Base-by-base conservation (phyloP, 2,329 filamentous ascomycete genomes). In the Periconia macrospinosa region DNA sequence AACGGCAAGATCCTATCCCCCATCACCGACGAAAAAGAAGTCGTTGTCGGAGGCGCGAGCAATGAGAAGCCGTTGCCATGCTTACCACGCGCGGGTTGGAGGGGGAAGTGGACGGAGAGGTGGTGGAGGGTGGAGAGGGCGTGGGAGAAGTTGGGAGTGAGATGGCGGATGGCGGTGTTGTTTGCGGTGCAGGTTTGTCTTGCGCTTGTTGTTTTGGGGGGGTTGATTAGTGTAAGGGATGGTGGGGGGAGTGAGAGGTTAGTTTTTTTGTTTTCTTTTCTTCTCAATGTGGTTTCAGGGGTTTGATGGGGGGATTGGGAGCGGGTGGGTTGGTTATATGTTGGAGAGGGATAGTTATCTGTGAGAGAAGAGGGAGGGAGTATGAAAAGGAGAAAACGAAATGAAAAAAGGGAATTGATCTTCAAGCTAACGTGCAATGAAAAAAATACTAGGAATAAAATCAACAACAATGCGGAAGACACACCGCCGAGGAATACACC, bases 1-100 rank as follows among this genome's bases (percentile, higher is more conserved):
- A 65, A 61, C n/a, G 62, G 56, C 10, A 68, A 67, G 14, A 67
- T 66, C 40, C 53, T 69, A 9, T 65, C 63, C 14, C 66, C 63
- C 11, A 58, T 59, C 9, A 51, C 59, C 14, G 59, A 64, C 20
- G 68, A 70, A 47, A 70, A 69, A 35, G 69, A 72, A 40, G 60
- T 69, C 3, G 60, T 67, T 10, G 54, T 60, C 2, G 17, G 27
- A n/a, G 5, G 8, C 23, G 8, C 23, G 23, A 27, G n/a, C n/a
- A n/a, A n/a, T n/a, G 45, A 61, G 15, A 70, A 71, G 33, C 67
- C 65, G 14, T 45, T 70, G 15, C 69, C 69, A 6, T 53, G 15
- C 9, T 46, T 66, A 0, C 69, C 69, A 1, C 52, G 37, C 27
- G 58, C 59, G 0, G 49, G 53, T 17, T 70, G 67, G 68, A 14